phyloP scores from a whole-genome alignment of 1,284 basidiomycete genomes.

The Sphaerobolus stellatus region DNA sequence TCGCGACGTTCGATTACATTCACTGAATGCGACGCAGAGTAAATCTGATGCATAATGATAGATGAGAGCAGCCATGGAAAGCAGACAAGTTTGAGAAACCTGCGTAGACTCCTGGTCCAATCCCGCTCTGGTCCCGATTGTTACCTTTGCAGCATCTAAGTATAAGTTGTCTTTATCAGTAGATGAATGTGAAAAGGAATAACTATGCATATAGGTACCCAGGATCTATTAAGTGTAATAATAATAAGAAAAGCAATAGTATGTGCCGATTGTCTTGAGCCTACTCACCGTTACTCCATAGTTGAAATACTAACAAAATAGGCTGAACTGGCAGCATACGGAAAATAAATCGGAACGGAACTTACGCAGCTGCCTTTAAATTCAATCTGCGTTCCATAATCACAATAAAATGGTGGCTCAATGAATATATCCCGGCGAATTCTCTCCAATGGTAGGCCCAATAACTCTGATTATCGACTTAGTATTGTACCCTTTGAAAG shows the following conservation, averaged over 20 bases:
- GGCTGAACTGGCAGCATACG: not conserved
- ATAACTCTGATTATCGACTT: not conserved
- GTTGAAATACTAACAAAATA: slow-evolving; percentile 7
- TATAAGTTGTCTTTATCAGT: not conserved
- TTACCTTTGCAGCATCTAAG: slow-evolving; percentile 7
- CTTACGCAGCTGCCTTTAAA: slow-evolving; percentile 3
- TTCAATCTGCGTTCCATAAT: slow-evolving; percentile 8
- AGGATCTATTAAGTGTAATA: no score
- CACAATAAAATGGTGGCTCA: slow-evolving; percentile 8
- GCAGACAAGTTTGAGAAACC: not conserved
- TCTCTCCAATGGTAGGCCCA: slow-evolving; percentile 4
- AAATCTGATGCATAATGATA: not conserved
- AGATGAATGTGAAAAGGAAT: not conserved
- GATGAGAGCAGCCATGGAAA: not conserved
- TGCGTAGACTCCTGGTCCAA: slow-evolving; percentile 5
- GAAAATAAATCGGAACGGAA: not conserved
- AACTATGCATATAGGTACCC: no score
- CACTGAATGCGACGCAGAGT: slow-evolving; percentile 7
- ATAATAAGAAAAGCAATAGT: no score
- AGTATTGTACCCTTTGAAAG: not conserved
- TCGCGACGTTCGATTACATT: slow-evolving; percentile 5
- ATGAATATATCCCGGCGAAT: not conserved
- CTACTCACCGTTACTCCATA: slow-evolving; percentile 3
- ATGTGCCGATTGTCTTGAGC: no score
- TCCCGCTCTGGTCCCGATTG: slow-evolving; percentile 5